Conservation (phyloP, 1,284 basidiomycete species). For the Ceratobasidium sp. region DNA sequence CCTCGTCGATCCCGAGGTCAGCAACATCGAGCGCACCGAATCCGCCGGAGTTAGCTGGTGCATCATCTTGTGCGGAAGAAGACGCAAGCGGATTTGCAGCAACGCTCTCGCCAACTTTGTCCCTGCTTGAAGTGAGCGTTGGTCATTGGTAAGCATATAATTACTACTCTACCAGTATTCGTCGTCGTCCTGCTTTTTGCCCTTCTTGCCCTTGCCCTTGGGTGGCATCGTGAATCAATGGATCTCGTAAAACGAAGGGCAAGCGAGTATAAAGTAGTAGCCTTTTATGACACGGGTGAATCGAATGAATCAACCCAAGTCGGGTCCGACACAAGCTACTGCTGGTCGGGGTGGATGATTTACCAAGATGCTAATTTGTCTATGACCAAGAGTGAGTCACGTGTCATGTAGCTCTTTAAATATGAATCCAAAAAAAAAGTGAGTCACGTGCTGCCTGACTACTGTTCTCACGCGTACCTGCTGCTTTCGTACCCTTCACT, state of each 20-base stretch:
- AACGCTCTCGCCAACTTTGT: constrained; percentile 67
- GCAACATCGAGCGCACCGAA: constrained; percentile 60
- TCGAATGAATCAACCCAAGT: background rate
- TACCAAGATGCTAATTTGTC: constrained; percentile 22
- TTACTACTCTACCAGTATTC: constrained; percentile 71
- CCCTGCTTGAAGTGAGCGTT: constrained; percentile 57
- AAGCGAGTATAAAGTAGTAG: background rate
- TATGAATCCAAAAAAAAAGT: too few species aligned
- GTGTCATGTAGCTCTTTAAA: background rate
- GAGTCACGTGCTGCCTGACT: too few species aligned
- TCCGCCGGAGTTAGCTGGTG: constrained; percentile 54
- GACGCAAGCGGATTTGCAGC: constrained; percentile 52
- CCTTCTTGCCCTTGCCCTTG: constrained; percentile 84
- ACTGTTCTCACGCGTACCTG: too few species aligned
- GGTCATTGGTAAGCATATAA: constrained; percentile 12
- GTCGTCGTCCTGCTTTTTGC: constrained; percentile 74
- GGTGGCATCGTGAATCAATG: constrained; percentile 67
- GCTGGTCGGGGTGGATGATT: constrained; percentile 11
- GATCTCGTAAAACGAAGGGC: background rate
- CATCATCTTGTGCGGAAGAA: constrained; percentile 56
- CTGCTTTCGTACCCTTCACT: too few species aligned
- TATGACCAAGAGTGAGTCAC: background rate
- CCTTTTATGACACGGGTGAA: background rate
- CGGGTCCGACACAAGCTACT: background rate
- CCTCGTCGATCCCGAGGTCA: constrained; percentile 61